Evolutionary conservation across 2,329 filamentous ascomycete species (phyloP).

Genomic region (Pseudogymnoascus sp.): DNA sequence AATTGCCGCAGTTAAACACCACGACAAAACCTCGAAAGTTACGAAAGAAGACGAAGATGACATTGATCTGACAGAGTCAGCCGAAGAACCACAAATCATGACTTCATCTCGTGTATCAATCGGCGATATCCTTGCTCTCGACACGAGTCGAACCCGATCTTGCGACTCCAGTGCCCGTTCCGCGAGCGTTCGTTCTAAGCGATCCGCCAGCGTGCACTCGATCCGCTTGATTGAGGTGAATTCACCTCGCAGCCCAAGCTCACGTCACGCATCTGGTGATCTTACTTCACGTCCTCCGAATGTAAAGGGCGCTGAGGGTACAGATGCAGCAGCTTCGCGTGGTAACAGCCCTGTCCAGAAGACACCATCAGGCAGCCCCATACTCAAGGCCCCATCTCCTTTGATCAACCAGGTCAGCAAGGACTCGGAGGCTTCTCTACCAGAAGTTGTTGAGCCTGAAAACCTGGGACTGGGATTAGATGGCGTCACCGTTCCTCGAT

Average conservation of each 20-base stretch:
- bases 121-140: slow-evolving; percentile 24
- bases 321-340: neutral
- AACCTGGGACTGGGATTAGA: neutral
- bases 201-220: slow-evolving; percentile 29
- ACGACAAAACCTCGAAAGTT: slow-evolving; percentile 21
- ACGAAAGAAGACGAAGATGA: slow-evolving; percentile 16
- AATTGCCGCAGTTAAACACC: slow-evolving; percentile 20
- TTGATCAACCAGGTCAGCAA: neutral
- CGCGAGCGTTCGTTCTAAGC: slow-evolving; percentile 22
- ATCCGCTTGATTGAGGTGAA: slow-evolving; percentile 30
- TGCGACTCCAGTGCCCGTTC: slow-evolving; percentile 18
- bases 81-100: slow-evolving; percentile 32
- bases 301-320: neutral
- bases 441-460: neutral
- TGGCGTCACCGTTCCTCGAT: neutral
- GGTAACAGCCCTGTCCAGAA: neutral
- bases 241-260: slow-evolving; percentile 22
- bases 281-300: neutral
- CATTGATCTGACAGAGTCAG: slow-evolving; percentile 24
- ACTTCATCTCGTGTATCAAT: slow-evolving; percentile 32
- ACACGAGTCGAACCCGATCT: slow-evolving; percentile 15
- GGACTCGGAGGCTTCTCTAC: neutral
- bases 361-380: slow-evolving; percentile 2
- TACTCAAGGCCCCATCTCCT: neutral
- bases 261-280: neutral